Percentiles rank a stretch among this genome's conserved stretches.
Conservation (phyloP, 257 asterid genomes). For the Ehretia macrophylla region DNA sequence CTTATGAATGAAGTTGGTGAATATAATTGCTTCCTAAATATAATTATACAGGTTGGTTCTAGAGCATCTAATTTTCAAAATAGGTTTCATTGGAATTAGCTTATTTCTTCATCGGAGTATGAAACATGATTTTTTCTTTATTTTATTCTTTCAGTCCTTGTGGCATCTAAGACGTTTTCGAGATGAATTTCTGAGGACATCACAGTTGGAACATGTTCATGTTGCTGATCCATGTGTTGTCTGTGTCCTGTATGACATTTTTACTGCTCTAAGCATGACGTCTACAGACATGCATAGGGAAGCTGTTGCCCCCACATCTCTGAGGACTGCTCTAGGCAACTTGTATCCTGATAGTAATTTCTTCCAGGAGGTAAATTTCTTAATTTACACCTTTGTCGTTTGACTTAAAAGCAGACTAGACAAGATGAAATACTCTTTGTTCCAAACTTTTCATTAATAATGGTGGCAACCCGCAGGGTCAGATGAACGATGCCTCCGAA, state of each 20-base stretch:
- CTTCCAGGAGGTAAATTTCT: slow-evolving; percentile 80
- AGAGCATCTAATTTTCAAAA: slow-evolving; percentile 6
- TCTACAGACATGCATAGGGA: slow-evolving; percentile 51
- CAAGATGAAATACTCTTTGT: slow-evolving; percentile 1
- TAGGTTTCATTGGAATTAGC: slow-evolving; percentile 5
- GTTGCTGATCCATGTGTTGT: slow-evolving; percentile 93
- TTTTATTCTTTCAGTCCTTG: slow-evolving; percentile 53
- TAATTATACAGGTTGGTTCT: slow-evolving; percentile 86
- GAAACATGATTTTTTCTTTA: slow-evolving; percentile 1
- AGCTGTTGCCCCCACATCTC: slow-evolving; percentile 82
- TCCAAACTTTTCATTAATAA: slow-evolving; percentile 7
- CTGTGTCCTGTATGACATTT: slow-evolving; percentile 78
- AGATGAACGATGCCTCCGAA: slow-evolving; percentile 99
- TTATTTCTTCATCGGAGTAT: neutral
- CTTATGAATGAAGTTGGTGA: slow-evolving; percentile 91
- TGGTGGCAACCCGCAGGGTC: slow-evolving; percentile 62
- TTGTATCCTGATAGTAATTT: slow-evolving; percentile 85
- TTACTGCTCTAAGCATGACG: slow-evolving; percentile 59
- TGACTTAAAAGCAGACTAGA: too few species aligned
- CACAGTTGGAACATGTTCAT: slow-evolving; percentile 67
- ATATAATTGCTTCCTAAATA: slow-evolving; percentile 96
- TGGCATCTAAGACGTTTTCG: slow-evolving; percentile 87
- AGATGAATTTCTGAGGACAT: slow-evolving; percentile 71
- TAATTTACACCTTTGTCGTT: slow-evolving; percentile 2
- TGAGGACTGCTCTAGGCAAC: slow-evolving; percentile 88